phyloP scores from a whole-genome alignment of 805 yeast genomes.

The Wickerhamomyces sydowiorum region DNA sequence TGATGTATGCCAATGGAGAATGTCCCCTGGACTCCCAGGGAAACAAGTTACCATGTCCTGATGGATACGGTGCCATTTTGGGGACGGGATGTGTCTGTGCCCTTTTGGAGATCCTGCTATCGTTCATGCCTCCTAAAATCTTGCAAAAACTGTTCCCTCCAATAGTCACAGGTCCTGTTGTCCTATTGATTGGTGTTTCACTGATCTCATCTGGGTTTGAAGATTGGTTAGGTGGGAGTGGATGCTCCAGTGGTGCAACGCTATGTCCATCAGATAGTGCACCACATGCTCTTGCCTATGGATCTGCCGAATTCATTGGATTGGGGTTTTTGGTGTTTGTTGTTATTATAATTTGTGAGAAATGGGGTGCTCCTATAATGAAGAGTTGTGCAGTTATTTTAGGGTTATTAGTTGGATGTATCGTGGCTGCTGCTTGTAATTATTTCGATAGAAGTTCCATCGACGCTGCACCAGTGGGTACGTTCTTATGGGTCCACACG shows the following conservation, averaged over 20 bases:
- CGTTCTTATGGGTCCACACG: constrained; percentile 85
- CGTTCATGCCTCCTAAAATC: constrained; percentile 70
- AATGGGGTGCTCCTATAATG: constrained; percentile 92
- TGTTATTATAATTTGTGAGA: constrained; percentile 70
- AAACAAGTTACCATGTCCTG: constrained; percentile 69
- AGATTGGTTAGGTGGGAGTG: constrained; percentile 88
- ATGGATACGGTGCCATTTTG: constrained; percentile 82
- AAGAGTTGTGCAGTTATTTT: constrained; percentile 88
- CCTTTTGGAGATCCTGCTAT: constrained; percentile 61
- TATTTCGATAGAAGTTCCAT: constrained; percentile 60
- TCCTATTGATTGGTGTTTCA: constrained; percentile 70
- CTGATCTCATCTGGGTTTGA: constrained; percentile 68
- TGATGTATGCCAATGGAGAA: constrained; percentile 69
- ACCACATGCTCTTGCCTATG: constrained; percentile 64
- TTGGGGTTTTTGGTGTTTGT: constrained; percentile 79
- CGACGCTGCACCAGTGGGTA: constrained; percentile 70
- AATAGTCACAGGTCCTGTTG: constrained; percentile 91
- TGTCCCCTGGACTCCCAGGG: constrained; percentile 67
- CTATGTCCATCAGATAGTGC: constrained; percentile 45
- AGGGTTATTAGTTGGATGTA: constrained; percentile 83
- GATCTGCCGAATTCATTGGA: constrained; percentile 82
- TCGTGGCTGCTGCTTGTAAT: constrained; percentile 87
- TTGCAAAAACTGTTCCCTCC: constrained; percentile 81
- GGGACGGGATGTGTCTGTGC: constrained; percentile 81
- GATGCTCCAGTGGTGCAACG: constrained; percentile 35